These are phyloP conservation scores for Pichia manshurica DNA, from an alignment of 805 yeast genomes.

Conservation along the genomic window DNA sequence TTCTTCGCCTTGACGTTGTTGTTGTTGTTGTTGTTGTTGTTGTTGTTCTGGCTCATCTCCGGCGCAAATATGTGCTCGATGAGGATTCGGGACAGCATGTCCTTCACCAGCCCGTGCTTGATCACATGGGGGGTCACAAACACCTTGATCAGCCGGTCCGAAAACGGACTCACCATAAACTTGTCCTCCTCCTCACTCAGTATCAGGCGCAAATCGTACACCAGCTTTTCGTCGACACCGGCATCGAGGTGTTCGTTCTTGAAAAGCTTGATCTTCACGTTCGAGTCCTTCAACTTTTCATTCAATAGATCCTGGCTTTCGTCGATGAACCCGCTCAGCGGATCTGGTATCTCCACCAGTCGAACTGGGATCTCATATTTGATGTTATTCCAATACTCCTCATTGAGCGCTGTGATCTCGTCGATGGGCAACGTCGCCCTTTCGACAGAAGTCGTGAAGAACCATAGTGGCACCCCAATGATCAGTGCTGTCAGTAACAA, in stretches of 20 bases:
- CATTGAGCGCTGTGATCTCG: slow-evolving; percentile 30
- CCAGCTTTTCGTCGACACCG: no score
- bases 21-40: slow-evolving; percentile 20
- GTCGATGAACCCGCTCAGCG: slow-evolving; percentile 28
- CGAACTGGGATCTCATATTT: slow-evolving; percentile 38
- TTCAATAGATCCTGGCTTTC: slow-evolving; percentile 36
- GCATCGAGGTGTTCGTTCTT: not conserved
- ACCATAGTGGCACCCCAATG: slow-evolving; percentile 58
- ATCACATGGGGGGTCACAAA: slow-evolving; percentile 26
- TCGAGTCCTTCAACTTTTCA: slow-evolving; percentile 13
- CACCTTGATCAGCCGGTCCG: slow-evolving; percentile 31
- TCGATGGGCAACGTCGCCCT: slow-evolving; percentile 54
- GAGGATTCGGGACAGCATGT: slow-evolving; percentile 33
- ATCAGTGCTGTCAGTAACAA: slow-evolving; percentile 26
- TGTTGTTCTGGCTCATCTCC: slow-evolving; percentile 17
- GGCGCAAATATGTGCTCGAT: slow-evolving; percentile 34
- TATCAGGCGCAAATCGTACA: slow-evolving; percentile 23
- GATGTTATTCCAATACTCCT: slow-evolving; percentile 21
- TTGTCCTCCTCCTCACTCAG: slow-evolving; percentile 23
- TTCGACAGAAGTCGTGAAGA: slow-evolving; percentile 52
- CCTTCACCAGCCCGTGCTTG: slow-evolving; percentile 28
- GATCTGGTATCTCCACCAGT: slow-evolving; percentile 33
- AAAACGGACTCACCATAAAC: slow-evolving; percentile 34
- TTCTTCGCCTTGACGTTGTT: slow-evolving; percentile 8
- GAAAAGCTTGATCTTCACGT: slow-evolving; percentile 33